Base-by-base conservation (phyloP, 2,329 filamentous ascomycete species). In the Microdochium bolleyi region DNA sequence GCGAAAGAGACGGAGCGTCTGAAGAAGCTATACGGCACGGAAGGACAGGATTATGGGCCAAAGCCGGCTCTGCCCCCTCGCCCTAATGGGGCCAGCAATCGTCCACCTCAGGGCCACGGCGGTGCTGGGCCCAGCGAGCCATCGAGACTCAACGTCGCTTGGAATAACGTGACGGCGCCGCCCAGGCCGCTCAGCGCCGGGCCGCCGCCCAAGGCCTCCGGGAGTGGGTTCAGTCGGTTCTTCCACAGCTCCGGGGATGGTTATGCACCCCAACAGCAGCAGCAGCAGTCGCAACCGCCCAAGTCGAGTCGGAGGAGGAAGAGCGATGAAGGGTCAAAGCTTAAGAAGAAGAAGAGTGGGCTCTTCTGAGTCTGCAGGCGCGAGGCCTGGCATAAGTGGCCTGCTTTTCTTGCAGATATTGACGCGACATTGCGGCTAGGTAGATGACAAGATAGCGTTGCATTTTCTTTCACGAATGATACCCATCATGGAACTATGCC, bases 1-100 rank as follows among this genome's bases (percentile, higher is more conserved):
- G 85, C 92, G 21, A 79, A 78, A 56, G 92, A 99, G 71, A 97
- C 94, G 1, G 89, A 94, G 65, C 79, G 91, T 1, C 73, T 99
- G 34, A 75, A 82, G 22, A 80, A 75, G 58, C 68, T 85, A 60
- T 92, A 89, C 60, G 87, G 88, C 49, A 73, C 82, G 48, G 69
- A 76, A 50, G 74, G 74, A 1, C 75, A 79, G 61, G 65, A 70
- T 60, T 55, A 69, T 59, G 44, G 60, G 7, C 61, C 56, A 19
- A 56, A 52, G 34, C 59, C 67, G 2, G 62, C 64, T 16, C 62
- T 74, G 4, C 62, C 64, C 2, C 64, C 73, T 3, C 67, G 70
- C 11, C 65, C 65, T 16, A 24, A 5, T 24, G 41, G 21, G 3
- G 41, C 14, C 4, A 54, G n/a, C 54, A 56, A 51, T 65, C 51